Conservation (phyloP, 2,329 filamentous ascomycete genomes). For the Pyricularia grisea region DNA sequence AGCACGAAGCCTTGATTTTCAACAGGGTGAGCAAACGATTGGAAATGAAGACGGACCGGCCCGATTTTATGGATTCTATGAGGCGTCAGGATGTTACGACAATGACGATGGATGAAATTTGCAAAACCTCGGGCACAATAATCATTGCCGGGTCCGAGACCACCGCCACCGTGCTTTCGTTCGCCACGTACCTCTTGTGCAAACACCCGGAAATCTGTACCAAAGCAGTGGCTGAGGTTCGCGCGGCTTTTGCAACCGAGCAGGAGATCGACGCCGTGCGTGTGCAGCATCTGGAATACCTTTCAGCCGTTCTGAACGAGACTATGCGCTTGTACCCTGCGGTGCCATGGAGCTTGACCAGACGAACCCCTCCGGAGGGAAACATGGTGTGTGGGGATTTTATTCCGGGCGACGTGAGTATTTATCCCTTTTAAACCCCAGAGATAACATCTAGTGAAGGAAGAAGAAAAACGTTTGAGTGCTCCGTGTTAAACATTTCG, state of each 20-base stretch:
- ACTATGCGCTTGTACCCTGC: conserved; percentile 23
- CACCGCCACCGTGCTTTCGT: conserved; percentile 34
- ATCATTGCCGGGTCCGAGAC: conserved; percentile 41
- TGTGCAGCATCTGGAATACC: conserved; percentile 19
- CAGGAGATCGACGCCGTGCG: conserved; percentile 15
- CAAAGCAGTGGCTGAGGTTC: conserved; percentile 16
- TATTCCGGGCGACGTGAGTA: conserved; percentile 24
- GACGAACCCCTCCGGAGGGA: conserved; percentile 16
- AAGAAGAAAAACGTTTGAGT: too few relatives aligned
- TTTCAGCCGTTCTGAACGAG: conserved; percentile 26
- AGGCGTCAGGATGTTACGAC: neutral
- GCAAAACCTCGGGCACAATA: conserved; percentile 13
- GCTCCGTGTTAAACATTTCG: too few relatives aligned
- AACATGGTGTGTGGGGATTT: conserved; percentile 18
- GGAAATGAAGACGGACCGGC: conserved; percentile 3
- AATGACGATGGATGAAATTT: neutral
- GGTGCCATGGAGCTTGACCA: conserved; percentile 11
- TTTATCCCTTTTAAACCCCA: conserved; percentile 11
- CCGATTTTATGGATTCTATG: conserved; percentile 10
- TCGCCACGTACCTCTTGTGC: conserved; percentile 23
- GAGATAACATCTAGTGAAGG: too few relatives aligned
- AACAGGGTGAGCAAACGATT: conserved; percentile 1
- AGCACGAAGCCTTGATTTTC: neutral
- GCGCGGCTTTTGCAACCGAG: conserved; percentile 13
- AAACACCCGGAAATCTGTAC: conserved; percentile 14